Evolutionary conservation across 2,329 filamentous ascomycete species (phyloP).

Genomic region (Arachnomyces sp.): DNA sequence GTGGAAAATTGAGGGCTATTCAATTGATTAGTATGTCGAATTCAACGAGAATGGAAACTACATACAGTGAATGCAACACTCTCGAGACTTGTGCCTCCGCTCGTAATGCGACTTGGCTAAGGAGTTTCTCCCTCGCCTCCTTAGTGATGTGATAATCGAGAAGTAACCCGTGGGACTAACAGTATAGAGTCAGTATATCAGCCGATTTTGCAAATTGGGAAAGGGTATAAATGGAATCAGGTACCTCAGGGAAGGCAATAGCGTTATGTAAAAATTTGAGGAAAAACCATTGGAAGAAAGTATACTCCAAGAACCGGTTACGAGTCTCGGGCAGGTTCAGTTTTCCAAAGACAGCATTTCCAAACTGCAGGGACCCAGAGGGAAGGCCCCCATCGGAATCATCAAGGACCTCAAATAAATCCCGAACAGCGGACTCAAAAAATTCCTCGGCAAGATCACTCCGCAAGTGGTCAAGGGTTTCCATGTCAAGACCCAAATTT

Average conservation of each 20-base stretch:
- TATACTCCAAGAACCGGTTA: conserved; percentile 68
- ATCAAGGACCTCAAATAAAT: conserved; percentile 77
- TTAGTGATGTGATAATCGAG: conserved; percentile 88
- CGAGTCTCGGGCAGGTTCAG: conserved; percentile 61
- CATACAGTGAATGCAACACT: conserved; percentile 61
- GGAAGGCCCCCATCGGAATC: conserved; percentile 84
- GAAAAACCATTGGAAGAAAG: conserved; percentile 89
- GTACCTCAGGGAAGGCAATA: conserved; percentile 79
- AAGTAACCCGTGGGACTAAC: conserved; percentile 55
- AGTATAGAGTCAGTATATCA: conserved; percentile 24
- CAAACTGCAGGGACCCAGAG: conserved; percentile 72
- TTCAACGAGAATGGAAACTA: conserved; percentile 16
- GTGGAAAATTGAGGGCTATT: conserved; percentile 30
- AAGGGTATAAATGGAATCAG: conserved; percentile 12
- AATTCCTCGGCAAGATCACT: conserved; percentile 80
- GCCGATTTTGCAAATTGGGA: conserved; percentile 27
- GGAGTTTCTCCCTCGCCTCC: conserved; percentile 69
- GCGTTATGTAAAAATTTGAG: conserved; percentile 76
- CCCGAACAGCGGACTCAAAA: conserved; percentile 70
- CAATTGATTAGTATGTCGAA: conserved; percentile 42
- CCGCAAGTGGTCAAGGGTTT: conserved; percentile 60
- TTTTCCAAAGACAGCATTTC: conserved; percentile 72
- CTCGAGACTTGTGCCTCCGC: conserved; percentile 73
- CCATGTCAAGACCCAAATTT: conserved; percentile 60
- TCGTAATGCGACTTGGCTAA: conserved; percentile 67